These are phyloP conservation scores for Grosmannia serpens DNA, from an alignment of 2,329 filamentous ascomycete genomes.

Conservation along the genomic window DNA sequence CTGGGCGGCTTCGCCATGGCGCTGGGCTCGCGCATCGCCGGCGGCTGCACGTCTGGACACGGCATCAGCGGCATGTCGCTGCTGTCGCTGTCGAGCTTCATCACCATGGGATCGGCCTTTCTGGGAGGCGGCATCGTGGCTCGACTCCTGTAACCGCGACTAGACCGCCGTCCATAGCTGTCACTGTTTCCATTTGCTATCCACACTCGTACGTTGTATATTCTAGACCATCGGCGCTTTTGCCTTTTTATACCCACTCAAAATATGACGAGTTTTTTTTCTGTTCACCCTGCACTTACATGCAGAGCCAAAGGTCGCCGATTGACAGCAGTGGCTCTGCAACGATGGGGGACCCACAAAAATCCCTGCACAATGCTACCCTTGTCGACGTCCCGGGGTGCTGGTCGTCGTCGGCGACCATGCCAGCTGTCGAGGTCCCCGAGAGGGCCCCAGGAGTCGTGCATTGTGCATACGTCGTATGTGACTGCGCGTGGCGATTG, in stretches of 20 bases:
- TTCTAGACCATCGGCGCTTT: not conserved
- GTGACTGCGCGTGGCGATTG: too few relatives aligned
- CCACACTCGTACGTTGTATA: not conserved
- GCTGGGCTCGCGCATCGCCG: constrained; percentile 49
- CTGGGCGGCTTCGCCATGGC: constrained; percentile 46
- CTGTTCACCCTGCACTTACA: too few relatives aligned
- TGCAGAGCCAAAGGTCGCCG: not conserved
- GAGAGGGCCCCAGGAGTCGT: not conserved
- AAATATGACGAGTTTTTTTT: not conserved
- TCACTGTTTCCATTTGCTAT: too few relatives aligned
- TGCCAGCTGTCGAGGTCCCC: not conserved
- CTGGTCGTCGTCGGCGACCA: too few relatives aligned
- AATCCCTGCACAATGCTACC: not conserved
- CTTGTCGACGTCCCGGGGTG: not conserved
- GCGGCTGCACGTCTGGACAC: constrained; percentile 58
- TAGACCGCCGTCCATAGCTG: too few relatives aligned
- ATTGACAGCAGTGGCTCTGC: not conserved
- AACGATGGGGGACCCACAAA: not conserved
- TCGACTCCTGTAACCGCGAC: not conserved
- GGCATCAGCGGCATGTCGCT: constrained; percentile 57
- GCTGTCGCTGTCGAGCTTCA: constrained; percentile 48
- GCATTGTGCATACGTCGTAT: too few relatives aligned
- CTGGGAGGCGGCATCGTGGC: constrained; percentile 26
- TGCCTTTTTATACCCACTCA: not conserved
- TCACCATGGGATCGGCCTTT: constrained; percentile 50